Evolutionary conservation across 129 eudicot species (phyloP), one percentile per base, ranked within the genome.

Genomic region (Centella asiatica): DNA sequence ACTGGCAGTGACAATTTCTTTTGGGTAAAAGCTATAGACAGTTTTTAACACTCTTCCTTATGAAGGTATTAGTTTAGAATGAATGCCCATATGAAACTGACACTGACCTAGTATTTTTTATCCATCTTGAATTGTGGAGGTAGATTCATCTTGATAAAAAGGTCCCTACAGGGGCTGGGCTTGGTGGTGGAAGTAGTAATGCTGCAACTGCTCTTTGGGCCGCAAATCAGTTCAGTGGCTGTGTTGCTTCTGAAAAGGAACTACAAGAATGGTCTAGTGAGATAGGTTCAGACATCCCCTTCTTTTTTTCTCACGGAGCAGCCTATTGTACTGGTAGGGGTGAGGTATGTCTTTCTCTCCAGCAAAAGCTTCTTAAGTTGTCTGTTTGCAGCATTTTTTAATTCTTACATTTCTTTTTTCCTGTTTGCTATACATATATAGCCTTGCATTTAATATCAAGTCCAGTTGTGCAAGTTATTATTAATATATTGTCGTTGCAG

Each of bases 191-290:
- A 52, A 93, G 99, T 75, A 85, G 99, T 72, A 93, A 93, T 73
- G 99, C 96, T 51, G 99, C 96, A 31, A 93, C 99, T n/a, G 88
- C 99, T 64, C 71, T 93, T 37, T 93, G 99, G 99, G 99, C 99
- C n/a, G 95, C 92, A 75, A 93, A 93, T 74, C 99, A 82, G 33
- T 93, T 93, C 66, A 84, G 81, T 70, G 95, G 96, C 68, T 49
- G 92, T 62, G 57, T 93, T 72, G 99, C 95, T 31, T 71, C 85
- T 33, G 99, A 87, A 69, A 78, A 87, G 71, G 85, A 93, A 55
- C 95, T 93, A 36, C 99, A 87, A 77, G 92, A 93, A 69, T 93
- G 99, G 99, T 93, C 99, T 11, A 64, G 95, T 63, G 99, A 93
- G 73, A 93, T 93, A 64, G 99, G 99, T 27, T 93, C 99, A 10